These are phyloP conservation scores for Sphaerobolus stellatus DNA, from an alignment of 1,284 basidiomycete species.

Conservation along the genomic window DNA sequence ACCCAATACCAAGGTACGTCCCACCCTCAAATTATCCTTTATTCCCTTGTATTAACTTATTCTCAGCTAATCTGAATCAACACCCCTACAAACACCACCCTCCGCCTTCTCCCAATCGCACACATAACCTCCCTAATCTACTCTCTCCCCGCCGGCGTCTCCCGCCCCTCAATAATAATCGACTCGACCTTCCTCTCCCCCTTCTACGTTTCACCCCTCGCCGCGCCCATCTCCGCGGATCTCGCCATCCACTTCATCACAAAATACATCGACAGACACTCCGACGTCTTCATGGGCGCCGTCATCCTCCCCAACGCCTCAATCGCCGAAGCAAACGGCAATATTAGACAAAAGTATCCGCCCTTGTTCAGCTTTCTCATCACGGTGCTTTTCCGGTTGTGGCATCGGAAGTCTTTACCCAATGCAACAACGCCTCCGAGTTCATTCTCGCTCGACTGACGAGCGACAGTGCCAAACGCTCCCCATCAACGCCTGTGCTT, in stretches of 20 bases:
- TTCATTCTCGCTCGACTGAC: too few species aligned
- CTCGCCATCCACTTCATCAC: conserved; percentile 80
- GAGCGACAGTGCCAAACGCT: too few species aligned
- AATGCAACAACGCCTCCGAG: too few species aligned
- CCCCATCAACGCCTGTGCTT: too few species aligned
- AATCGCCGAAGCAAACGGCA: not conserved
- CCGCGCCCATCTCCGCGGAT: conserved; percentile 69
- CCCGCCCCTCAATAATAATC: conserved; percentile 74
- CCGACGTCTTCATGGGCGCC: conserved; percentile 87
- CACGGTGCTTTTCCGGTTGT: too few species aligned
- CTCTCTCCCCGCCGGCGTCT: conserved; percentile 41
- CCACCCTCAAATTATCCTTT: not conserved
- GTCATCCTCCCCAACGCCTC: conserved; percentile 62
- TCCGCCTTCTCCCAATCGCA: conserved; percentile 80
- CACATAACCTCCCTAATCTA: conserved; percentile 47
- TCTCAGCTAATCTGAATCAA: conserved; percentile 93
- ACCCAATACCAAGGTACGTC: conserved; percentile 77
- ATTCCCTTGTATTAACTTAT: conserved; percentile 3
- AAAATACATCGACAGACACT: conserved; percentile 95
- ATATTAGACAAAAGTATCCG: too few species aligned
- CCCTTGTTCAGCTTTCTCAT: too few species aligned
- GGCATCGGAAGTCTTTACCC: too few species aligned
- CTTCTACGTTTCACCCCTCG: conserved; percentile 87
- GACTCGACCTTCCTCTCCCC: conserved; percentile 94
- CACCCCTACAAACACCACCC: conserved; percentile 92